Conservation (phyloP, 345 rosid genomes). For the Leavenworthia alabamica region DNA sequence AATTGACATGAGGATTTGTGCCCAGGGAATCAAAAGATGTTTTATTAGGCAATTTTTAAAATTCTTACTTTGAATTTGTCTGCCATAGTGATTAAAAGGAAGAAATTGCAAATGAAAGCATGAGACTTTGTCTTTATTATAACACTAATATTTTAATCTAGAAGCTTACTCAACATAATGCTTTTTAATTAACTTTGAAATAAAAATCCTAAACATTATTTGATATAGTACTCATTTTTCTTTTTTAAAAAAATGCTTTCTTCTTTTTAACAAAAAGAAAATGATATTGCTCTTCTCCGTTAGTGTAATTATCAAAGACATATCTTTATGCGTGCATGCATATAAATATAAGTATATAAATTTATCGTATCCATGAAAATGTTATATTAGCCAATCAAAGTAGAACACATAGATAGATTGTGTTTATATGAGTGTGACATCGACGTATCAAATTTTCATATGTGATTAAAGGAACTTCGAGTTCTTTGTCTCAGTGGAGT, state of each 20-base stretch:
- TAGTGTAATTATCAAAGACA: slow-evolving; percentile 1
- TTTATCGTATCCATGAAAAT: too few relatives aligned
- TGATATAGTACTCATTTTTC: neutral
- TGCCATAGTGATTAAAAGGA: slow-evolving; percentile 28
- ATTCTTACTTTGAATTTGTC: slow-evolving; percentile 32
- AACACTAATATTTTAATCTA: neutral
- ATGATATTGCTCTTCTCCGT: neutral
- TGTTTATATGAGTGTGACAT: slow-evolving; percentile 16
- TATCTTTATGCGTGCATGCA: slow-evolving; percentile 19
- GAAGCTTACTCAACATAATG: neutral
- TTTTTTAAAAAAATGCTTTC: neutral
- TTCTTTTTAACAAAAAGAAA: neutral
- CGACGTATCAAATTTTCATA: slow-evolving; percentile 21
- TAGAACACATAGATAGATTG: too few relatives aligned
- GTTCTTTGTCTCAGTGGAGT: slow-evolving; percentile 20
- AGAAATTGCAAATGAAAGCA: neutral
- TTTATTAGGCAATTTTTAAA: slow-evolving; percentile 27
- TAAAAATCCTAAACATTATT: neutral
- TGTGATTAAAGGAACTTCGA: slow-evolving; percentile 22
- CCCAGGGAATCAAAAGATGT: slow-evolving; percentile 34
- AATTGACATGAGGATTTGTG: slow-evolving; percentile 31
- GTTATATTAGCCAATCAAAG: too few relatives aligned
- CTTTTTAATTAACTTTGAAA: neutral
- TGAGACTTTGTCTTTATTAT: slow-evolving; percentile 19
- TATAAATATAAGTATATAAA: neutral